Evolutionary conservation across 371 early-diverging fungal genomes (phyloP).

Genomic region (Conidiobolus incongruus): DNA sequence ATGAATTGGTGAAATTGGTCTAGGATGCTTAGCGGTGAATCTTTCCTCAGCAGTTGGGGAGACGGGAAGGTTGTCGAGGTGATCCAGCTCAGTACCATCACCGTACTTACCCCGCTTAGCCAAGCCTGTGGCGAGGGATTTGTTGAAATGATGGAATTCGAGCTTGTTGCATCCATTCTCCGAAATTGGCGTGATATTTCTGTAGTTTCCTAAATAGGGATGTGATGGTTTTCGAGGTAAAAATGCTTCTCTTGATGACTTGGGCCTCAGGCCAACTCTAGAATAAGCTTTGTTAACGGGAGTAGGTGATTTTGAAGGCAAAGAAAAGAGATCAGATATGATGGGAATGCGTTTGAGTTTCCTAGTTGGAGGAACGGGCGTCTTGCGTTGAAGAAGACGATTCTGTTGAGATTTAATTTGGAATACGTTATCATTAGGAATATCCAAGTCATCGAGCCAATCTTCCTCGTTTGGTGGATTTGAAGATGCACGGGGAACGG

Average conservation of each 20-base stretch:
- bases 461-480: no score
- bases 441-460: slow-evolving; percentile 2
- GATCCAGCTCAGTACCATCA: slow-evolving; percentile 3
- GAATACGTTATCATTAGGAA: slow-evolving; percentile 4
- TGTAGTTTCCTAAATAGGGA: not conserved
- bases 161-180: not conserved
- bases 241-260: not conserved
- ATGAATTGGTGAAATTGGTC: not conserved
- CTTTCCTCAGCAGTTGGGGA: not conserved
- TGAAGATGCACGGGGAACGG: no score
- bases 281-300: not conserved
- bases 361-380: not conserved
- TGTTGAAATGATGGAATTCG: not conserved
- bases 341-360: slow-evolving; percentile 1
- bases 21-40: no score
- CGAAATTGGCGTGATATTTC: no score
- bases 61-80: slow-evolving; percentile 3
- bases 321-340: not conserved
- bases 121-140: not conserved
- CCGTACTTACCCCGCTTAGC: not conserved
- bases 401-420: not conserved
- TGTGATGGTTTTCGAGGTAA: not conserved
- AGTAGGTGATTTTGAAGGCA: not conserved
- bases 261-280: not conserved
- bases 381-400: not conserved